Evolutionary conservation across 2,329 filamentous ascomycete genomes (phyloP), one percentile per base, ranked within the genome.

Genomic region (Fusarium sp.): DNA sequence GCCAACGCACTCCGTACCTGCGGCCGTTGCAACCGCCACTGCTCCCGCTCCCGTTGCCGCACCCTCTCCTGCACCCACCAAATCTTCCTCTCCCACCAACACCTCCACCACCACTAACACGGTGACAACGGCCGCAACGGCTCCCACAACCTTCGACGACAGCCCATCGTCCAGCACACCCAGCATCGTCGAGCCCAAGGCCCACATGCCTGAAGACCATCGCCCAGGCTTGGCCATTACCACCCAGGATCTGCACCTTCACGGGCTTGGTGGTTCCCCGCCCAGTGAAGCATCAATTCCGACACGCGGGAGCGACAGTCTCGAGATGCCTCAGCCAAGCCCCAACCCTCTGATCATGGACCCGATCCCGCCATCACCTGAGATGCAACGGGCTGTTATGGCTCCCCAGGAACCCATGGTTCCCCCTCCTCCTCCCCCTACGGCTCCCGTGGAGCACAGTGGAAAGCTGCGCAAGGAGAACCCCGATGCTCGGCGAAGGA

Each of bases 391-490:
- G 44, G 70, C 72, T 40, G 65, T 67, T 18, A 58, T 75, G 59
- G 68, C 62, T 29, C 71, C 73, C 33, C 64, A 70, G 25, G 68
- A 74, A 29, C 73, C 76, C 6, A 53, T 59, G 6, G 46, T 60
- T 50, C 61, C 68, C 7, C 68, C 50, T 58, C 66, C 64, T 38
- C 55, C 59, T 57, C 66, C 64, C 38, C 55, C 59, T 34, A 31
- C 56, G 64, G 64, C 60, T 49, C 31, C 66, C 29, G 68, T 50
- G 29, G 75, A 76, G 34, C 55, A 69, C n/a, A 64, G 54, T 4
- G 73, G 66, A 33, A 80, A 77, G 68, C 65, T 81, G 53, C 78
- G 74, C 38, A 81, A 80, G 62, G 74, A 74, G 13, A 73, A 69
- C 7, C 67, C 61, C 23, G 75, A 74, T 11, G 34, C 64, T 53